Conservation (phyloP, 345 rosid genomes). For the Salix caprea region DNA sequence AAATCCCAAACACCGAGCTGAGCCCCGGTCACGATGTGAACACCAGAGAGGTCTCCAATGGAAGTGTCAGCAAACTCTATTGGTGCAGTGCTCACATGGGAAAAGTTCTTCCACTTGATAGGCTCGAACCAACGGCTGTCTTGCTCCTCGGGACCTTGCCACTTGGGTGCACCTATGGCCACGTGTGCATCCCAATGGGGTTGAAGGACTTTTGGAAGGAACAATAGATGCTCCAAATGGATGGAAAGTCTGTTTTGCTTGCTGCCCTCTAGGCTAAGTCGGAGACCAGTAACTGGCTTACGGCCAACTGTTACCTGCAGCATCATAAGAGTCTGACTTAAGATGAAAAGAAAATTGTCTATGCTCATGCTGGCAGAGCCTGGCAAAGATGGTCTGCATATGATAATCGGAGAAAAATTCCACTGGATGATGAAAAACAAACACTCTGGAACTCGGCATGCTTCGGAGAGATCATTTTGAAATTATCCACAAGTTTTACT, state of each 20-base stretch:
- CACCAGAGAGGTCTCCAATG: constrained; percentile 93
- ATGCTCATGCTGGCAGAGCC: not conserved
- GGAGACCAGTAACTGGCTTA: constrained; percentile 89
- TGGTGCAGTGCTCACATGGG: constrained; percentile 97
- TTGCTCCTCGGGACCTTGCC: constrained; percentile 99
- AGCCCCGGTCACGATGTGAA: constrained; percentile 90
- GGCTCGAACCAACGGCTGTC: constrained; percentile 99
- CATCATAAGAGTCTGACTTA: constrained; percentile 1
- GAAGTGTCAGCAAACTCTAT: constrained; percentile 76
- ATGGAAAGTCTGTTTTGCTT: constrained; percentile 83
- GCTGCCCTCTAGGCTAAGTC: constrained; percentile 80
- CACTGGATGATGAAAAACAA: not conserved
- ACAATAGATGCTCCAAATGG: constrained; percentile 89
- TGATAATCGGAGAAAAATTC: not conserved
- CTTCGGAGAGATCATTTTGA: not conserved
- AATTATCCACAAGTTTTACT: not conserved
- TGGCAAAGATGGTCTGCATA: not conserved
- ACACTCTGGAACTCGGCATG: not conserved
- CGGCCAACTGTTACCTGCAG: constrained; percentile 94
- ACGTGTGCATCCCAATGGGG: constrained; percentile 96
- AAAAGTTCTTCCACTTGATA: constrained; percentile 97
- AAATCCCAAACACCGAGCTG: constrained; percentile 96
- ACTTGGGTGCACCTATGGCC: constrained; percentile 94
- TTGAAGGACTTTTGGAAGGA: constrained; percentile 88
- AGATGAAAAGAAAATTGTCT: not conserved